Conservation (phyloP, 768 basidiomycete genomes). For the Leccinum disarticulatum region DNA sequence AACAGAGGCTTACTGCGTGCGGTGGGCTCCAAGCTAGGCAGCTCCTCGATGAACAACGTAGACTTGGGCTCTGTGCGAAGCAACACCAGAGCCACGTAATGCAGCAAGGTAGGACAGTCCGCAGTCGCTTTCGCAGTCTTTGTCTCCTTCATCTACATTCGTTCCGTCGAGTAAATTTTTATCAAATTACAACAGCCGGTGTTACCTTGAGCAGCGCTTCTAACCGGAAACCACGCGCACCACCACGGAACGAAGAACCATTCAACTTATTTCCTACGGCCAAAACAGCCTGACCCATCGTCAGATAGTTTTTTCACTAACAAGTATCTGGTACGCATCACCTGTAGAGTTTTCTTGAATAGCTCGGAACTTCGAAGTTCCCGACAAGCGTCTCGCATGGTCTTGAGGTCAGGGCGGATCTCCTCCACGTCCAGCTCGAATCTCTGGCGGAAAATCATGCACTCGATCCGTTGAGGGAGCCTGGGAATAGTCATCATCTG, state of each 20-base stretch:
- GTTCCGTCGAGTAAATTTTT: background rate
- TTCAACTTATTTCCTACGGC: conserved; percentile 83
- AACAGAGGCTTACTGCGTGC: conserved; percentile 55
- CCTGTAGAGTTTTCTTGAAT: conserved; percentile 73
- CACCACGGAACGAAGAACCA: conserved; percentile 77
- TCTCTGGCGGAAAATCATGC: conserved; percentile 82
- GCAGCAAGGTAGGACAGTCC: conserved; percentile 85
- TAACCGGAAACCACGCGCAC: conserved; percentile 82
- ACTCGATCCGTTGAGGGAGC: conserved; percentile 68
- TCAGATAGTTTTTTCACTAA: background rate
- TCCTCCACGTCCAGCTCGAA: conserved; percentile 84
- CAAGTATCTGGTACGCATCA: conserved; percentile 20
- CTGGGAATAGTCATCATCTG: conserved; percentile 81
- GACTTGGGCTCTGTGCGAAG: conserved; percentile 64
- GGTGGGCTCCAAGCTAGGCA: conserved; percentile 80
- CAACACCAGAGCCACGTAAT: conserved; percentile 81
- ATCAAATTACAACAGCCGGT: background rate
- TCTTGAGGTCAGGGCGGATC: conserved; percentile 76
- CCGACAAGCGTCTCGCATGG: conserved; percentile 63
- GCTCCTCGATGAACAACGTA: conserved; percentile 73
- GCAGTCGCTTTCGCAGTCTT: conserved; percentile 66
- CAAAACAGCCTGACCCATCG: conserved; percentile 56
- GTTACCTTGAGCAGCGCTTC: conserved; percentile 78
- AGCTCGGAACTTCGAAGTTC: conserved; percentile 64
- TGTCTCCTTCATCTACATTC: conserved; percentile 75